phyloP scores from a whole-genome alignment of 106 monocot species.

The Dioscorea alata region DNA sequence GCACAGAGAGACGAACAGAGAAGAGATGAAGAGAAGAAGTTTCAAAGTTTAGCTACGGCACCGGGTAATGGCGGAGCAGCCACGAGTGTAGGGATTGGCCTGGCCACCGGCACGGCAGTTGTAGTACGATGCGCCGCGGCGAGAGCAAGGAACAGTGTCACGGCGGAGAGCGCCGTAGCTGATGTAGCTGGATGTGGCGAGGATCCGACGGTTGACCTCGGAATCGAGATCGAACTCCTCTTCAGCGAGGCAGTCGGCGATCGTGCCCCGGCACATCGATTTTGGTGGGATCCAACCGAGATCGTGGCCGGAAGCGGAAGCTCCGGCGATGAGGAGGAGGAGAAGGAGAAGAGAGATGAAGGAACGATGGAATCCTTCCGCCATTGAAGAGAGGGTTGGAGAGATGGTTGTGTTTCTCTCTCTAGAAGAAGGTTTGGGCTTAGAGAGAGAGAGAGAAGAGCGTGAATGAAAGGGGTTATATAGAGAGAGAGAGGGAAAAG shows the following conservation, averaged over 20 bases:
- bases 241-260: conserved; percentile 33
- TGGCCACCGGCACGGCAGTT: conserved; percentile 52
- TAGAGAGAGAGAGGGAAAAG: not conserved
- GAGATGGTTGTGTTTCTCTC: not conserved
- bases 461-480: not conserved
- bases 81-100: conserved; percentile 35
- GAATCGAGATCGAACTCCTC: conserved; percentile 44
- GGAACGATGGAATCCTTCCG: not conserved
- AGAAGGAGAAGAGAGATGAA: not conserved
- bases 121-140: conserved; percentile 41
- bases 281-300: conserved; percentile 14
- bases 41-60: conserved; percentile 14
- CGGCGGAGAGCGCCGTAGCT: conserved; percentile 35
- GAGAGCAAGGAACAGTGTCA: conserved; percentile 29
- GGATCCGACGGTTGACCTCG: conserved; percentile 30
- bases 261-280: conserved; percentile 27
- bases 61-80: conserved; percentile 30
- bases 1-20: too few species aligned
- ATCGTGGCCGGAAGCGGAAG: not conserved
- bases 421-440: not conserved
- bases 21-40: too few species aligned
- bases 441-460: not conserved
- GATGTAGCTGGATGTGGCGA: conserved; percentile 27
- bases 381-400: not conserved
- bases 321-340: not conserved